These are phyloP conservation scores for Schizonepeta tenuifolia DNA, from an alignment of 257 asterid genomes.

Conservation along the genomic window DNA sequence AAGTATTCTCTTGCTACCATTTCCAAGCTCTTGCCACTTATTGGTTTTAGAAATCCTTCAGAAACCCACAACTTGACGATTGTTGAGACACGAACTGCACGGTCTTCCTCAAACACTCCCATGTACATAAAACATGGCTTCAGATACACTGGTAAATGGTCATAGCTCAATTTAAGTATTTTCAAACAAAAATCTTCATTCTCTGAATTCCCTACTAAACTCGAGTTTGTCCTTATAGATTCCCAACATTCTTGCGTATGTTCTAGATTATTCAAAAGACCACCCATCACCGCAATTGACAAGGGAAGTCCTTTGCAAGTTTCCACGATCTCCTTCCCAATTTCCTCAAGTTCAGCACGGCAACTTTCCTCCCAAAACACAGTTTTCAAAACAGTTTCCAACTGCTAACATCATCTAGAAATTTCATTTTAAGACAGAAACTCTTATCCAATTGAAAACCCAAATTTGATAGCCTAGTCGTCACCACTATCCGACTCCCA, in stretches of 20 bases:
- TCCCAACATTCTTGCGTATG: not conserved
- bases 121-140: slow-evolving; percentile 5
- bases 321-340: no score
- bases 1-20: not conserved
- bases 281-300: slow-evolving; percentile 23
- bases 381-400: no score
- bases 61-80: not conserved
- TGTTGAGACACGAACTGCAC: not conserved
- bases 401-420: no score
- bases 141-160: not conserved
- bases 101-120: slow-evolving; percentile 23
- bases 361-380: no score
- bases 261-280: not conserved
- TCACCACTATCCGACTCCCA: no score
- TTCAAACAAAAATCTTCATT: slow-evolving; percentile 1
- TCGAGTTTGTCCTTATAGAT: not conserved
- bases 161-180: slow-evolving; percentile 5
- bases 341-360: not conserved
- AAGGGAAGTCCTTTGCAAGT: not conserved
- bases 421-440: no score
- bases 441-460: no score
- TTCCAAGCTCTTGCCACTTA: not conserved
- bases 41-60: not conserved
- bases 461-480: no score
- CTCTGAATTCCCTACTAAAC: not conserved